Evolutionary conservation across 2,329 filamentous ascomycete genomes (phyloP), one percentile per base, ranked within the genome.

Genomic region (Knufia petricola): DNA sequence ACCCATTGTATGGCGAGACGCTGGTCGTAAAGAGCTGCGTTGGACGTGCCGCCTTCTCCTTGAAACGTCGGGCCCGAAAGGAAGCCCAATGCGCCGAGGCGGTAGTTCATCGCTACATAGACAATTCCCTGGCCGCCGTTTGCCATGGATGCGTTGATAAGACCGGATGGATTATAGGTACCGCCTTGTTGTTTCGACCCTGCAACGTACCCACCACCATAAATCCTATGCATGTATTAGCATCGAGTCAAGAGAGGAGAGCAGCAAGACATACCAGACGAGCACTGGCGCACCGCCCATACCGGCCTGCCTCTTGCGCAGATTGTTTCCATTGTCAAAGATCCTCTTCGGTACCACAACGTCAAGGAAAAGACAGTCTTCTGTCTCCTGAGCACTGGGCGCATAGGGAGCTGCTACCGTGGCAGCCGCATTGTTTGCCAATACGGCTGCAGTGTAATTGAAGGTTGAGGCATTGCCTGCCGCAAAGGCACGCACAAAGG

Each of bases 1-100:
- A 80, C 68, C 78, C 78, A 82, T 55, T 78, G 65, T 6, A 82
- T 62, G 30, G 43, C 51, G 15, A 77, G 63, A 10, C 73, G 66
- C 57, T 80, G 77, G 50, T 79, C 76, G 46, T 70, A 64, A 0
- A 78, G 61, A 2, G 68, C 75, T 7, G 67, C 69, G 55, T 78
- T 78, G 2, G 71, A 63, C 2, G 64, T 65, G 3, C 71, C 73
- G 50, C 69, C 62, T 15, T 60, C 55, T 26, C 31, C 36, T 34
- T 69, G 64, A 38, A 73, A 63, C 20, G 61, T 70, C 17, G 68
- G 65, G 36, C 68, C 74, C 9, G 65, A 66, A 46, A 72, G 60
- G 63, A 64, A 76, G 3, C 73, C 73, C 57, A 75, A 70, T 3
- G 68, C 69, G 1, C 72, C 72, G 8, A 76, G 60, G 56, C 65